phyloP scores from a whole-genome alignment of 176 grass and related monocot species.

The Rhynchospora tenuis region DNA sequence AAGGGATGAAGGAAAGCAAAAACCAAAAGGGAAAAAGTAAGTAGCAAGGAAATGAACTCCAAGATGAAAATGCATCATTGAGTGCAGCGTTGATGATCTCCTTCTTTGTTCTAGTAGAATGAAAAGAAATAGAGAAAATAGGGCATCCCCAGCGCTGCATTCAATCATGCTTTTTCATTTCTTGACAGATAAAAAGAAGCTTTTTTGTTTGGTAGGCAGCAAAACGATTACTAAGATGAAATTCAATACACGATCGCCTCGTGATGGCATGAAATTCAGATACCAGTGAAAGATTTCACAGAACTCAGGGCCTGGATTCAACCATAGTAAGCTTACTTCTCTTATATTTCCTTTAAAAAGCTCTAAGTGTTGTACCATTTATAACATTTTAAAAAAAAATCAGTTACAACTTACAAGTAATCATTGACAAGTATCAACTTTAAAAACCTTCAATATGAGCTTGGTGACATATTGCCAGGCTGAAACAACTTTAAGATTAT shows the following conservation, averaged over 20 bases:
- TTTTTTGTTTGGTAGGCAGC: not conserved
- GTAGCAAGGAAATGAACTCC: not conserved
- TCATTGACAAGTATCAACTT: slow-evolving; percentile 19
- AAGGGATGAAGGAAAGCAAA: not conserved
- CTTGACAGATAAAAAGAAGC: not conserved
- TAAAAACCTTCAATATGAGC: slow-evolving; percentile 15
- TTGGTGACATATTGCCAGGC: not conserved
- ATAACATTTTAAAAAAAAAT: not conserved
- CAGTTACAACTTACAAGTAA: slow-evolving; percentile 15
- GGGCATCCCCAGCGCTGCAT: slow-evolving; percentile 36
- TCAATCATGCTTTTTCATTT: slow-evolving; percentile 45
- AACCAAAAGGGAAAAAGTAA: not conserved
- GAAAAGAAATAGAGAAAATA: not conserved
- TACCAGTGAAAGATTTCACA: not conserved
- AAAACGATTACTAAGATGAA: not conserved
- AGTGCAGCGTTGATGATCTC: slow-evolving; percentile 96
- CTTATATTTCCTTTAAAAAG: not conserved
- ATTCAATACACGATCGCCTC: not conserved
- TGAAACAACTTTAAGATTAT: too few relatives aligned
- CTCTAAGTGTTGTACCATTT: not conserved
- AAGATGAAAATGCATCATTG: slow-evolving; percentile 49
- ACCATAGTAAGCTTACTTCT: not conserved
- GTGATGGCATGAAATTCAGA: not conserved
- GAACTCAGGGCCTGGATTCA: not conserved
- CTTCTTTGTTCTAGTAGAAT: not conserved